These are phyloP conservation scores for Nidula niveotomentosa DNA, from an alignment of 1,284 basidiomycete species.

Conservation along the genomic window DNA sequence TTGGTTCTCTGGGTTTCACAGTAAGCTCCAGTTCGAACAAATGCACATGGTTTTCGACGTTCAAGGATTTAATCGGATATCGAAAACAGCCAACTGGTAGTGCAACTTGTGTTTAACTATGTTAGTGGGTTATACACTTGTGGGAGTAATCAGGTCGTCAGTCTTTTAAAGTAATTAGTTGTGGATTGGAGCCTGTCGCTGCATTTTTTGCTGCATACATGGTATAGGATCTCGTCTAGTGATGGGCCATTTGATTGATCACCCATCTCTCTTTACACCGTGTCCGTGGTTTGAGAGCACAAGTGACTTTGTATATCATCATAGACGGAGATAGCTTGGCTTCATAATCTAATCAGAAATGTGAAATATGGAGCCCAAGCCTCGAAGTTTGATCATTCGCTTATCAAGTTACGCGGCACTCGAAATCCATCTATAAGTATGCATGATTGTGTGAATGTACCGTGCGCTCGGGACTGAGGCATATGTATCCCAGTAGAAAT, in stretches of 20 bases:
- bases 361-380: too few species aligned
- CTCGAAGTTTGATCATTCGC: too few species aligned
- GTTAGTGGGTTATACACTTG: conserved; percentile 29
- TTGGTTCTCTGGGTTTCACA: conserved; percentile 20
- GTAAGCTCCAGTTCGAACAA: conserved; percentile 23
- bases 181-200: neutral
- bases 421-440: too few species aligned
- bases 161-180: conserved; percentile 6
- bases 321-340: too few species aligned
- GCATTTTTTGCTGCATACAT: conserved; percentile 17
- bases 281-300: conserved; percentile 14
- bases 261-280: conserved; percentile 22
- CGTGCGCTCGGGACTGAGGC: too few species aligned
- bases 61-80: conserved; percentile 23
- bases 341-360: too few species aligned
- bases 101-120: conserved; percentile 25
- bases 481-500: too few species aligned
- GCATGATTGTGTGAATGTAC: too few species aligned
- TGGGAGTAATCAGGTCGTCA: conserved; percentile 20
- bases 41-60: conserved; percentile 22
- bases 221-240: conserved; percentile 18
- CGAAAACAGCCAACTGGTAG: conserved; percentile 24
- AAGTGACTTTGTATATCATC: too few species aligned
- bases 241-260: conserved; percentile 19
- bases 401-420: too few species aligned